These are phyloP conservation scores for Aspergillus sp. DNA, from an alignment of 2,329 filamentous ascomycete genomes.

Conservation along the genomic window DNA sequence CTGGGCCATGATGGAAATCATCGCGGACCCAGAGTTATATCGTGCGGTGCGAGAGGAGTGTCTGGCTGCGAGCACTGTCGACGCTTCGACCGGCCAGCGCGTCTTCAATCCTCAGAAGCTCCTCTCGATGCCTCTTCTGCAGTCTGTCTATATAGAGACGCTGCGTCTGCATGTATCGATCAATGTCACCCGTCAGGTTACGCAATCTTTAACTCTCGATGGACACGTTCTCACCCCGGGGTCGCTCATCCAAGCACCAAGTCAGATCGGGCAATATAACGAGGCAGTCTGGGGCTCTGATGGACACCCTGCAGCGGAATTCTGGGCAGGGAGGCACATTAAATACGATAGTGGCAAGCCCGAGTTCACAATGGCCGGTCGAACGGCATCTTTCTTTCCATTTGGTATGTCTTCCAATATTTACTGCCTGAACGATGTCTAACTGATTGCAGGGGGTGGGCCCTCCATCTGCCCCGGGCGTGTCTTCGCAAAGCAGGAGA, in stretches of 20 bases:
- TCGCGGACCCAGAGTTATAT: background rate
- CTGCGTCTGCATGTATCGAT: background rate
- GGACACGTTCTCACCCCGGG: background rate
- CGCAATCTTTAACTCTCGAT: background rate
- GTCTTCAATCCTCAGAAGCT: background rate
- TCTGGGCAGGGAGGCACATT: background rate
- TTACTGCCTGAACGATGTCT: background rate
- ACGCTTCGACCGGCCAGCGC: background rate
- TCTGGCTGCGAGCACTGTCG: background rate
- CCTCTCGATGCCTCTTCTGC: background rate
- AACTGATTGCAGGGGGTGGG: background rate
- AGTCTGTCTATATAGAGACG: background rate
- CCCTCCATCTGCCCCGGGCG: background rate
- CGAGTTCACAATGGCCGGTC: background rate
- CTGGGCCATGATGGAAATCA: background rate
- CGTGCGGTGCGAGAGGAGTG: background rate
- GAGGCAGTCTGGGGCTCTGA: background rate
- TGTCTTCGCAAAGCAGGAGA: background rate
- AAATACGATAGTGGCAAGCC: background rate
- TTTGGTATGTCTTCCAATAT: background rate
- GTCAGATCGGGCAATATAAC: background rate
- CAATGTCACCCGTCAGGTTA: background rate
- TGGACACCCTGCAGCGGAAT: background rate
- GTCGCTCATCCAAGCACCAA: background rate
- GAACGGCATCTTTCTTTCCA: background rate